phyloP scores from a whole-genome alignment of 140 eudicot genomes.

The Senecio squalidus region DNA sequence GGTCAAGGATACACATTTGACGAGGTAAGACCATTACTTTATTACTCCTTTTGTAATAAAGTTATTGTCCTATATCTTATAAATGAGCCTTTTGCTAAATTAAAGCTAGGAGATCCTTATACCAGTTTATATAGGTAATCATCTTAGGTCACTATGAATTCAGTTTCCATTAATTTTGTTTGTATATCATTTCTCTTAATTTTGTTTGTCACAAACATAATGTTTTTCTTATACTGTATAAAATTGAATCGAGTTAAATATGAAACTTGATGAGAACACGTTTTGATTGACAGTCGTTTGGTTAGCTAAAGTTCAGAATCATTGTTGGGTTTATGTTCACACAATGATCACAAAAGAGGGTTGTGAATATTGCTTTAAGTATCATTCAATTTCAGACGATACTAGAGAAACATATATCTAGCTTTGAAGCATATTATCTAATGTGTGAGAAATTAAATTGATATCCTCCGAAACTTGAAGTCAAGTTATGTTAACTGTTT shows the following conservation, averaged over 20 bases:
- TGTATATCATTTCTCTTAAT: neutral
- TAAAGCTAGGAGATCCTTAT: neutral
- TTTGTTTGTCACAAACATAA: neutral
- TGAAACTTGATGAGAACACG: neutral
- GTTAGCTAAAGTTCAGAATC: neutral
- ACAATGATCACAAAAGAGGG: neutral
- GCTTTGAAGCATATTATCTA: neutral
- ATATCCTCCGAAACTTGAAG: too few relatives aligned
- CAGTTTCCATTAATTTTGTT: neutral
- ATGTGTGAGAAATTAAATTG: neutral
- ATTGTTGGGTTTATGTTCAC: neutral
- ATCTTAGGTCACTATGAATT: neutral
- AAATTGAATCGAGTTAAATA: neutral
- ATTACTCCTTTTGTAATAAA: neutral
- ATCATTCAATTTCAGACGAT: neutral
- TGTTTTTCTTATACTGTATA: neutral
- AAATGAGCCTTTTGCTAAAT: neutral
- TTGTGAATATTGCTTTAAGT: too few relatives aligned
- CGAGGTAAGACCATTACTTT: constrained; percentile 49
- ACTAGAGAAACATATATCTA: neutral
- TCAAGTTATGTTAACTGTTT: neutral
- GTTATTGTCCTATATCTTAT: neutral
- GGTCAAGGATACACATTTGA: constrained; percentile 99
- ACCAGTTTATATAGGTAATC: neutral
- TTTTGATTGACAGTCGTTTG: neutral